A percentile compares a stretch with the other conserved stretches of the same genome.
Conservation (phyloP, 2,329 filamentous ascomycete species). For the Microcyclospora tardicrescens region DNA sequence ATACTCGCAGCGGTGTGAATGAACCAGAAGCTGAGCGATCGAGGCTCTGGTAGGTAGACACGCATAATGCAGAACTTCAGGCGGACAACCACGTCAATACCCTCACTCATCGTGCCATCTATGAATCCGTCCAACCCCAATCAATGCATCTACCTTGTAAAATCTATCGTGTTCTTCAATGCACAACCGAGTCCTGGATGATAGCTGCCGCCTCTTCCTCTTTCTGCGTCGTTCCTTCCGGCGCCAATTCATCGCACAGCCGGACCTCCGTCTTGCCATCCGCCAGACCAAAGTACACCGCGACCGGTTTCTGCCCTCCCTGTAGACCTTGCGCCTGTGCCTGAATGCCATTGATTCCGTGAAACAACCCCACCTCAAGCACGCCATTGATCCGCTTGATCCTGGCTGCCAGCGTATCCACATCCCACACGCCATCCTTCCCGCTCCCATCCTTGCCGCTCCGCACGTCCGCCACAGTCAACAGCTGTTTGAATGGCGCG, state of each 20-base stretch:
- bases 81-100: no score
- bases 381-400: slow-evolving; percentile 79
- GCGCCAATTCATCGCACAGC: not conserved
- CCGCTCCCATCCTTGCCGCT: slow-evolving; percentile 30
- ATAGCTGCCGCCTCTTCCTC: no score
- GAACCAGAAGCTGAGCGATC: no score
- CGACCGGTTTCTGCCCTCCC: slow-evolving; percentile 79
- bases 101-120: no score
- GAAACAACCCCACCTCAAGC: slow-evolving; percentile 83
- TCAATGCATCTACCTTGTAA: slow-evolving; percentile 1
- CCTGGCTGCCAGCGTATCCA: slow-evolving; percentile 56
- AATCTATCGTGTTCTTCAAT: no score
- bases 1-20: no score
- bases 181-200: no score
- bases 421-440: slow-evolving; percentile 58
- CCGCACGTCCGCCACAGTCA: slow-evolving; percentile 47
- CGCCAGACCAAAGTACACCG: slow-evolving; percentile 88
- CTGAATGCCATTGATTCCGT: slow-evolving; percentile 64
- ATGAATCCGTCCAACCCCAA: no score
- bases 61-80: no score
- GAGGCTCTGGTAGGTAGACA: no score
- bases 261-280: slow-evolving; percentile 35
- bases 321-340: slow-evolving; percentile 44
- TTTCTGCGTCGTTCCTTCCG: no score
- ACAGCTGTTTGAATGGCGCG: slow-evolving; percentile 65